Evolutionary conservation across 2,329 filamentous ascomycete species (phyloP).

Genomic region (Magnaporthiopsis poae): DNA sequence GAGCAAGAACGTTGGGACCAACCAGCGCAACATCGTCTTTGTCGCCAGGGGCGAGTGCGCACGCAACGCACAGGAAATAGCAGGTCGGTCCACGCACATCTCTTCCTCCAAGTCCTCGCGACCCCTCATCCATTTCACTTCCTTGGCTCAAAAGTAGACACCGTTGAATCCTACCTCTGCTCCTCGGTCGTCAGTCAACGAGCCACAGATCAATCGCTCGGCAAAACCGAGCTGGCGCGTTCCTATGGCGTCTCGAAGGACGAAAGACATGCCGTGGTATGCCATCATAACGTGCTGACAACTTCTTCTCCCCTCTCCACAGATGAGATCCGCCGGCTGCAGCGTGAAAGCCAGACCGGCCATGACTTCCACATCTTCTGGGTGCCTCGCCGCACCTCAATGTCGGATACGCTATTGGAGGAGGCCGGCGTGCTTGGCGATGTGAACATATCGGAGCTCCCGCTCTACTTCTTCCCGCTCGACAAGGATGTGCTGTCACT

Average conservation of each 20-base stretch:
- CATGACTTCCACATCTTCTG: slow-evolving; percentile 97
- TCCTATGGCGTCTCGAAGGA: slow-evolving; percentile 30
- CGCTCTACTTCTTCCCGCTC: slow-evolving; percentile 80
- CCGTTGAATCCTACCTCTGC: slow-evolving; percentile 29
- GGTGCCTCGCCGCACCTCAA: slow-evolving; percentile 82
- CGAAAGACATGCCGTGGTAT: slow-evolving; percentile 24
- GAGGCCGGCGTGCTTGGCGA: slow-evolving; percentile 89
- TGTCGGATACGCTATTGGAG: slow-evolving; percentile 85
- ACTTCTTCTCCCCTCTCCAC: slow-evolving; percentile 8
- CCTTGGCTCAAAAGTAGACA: slow-evolving; percentile 43
- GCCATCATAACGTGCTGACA: slow-evolving; percentile 53
- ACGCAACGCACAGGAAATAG: slow-evolving; percentile 72
- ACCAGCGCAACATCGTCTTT: slow-evolving; percentile 90
- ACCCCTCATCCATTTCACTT: neutral
- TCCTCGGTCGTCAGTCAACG: slow-evolving; percentile 10
- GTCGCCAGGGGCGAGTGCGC: slow-evolving; percentile 83
- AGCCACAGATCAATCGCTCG: slow-evolving; percentile 1
- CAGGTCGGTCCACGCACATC: slow-evolving; percentile 52
- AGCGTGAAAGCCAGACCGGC: slow-evolving; percentile 75
- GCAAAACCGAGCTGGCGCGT: slow-evolving; percentile 22
- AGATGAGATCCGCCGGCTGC: slow-evolving; percentile 87
- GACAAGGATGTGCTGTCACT: slow-evolving; percentile 86
- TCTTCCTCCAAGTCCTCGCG: neutral
- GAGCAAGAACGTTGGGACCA: slow-evolving; percentile 88
- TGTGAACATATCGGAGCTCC: slow-evolving; percentile 76